Evolutionary conservation across 805 yeast genomes (phyloP), one percentile per base, ranked within the genome.

Genomic region (Soucietia sequanensis): DNA sequence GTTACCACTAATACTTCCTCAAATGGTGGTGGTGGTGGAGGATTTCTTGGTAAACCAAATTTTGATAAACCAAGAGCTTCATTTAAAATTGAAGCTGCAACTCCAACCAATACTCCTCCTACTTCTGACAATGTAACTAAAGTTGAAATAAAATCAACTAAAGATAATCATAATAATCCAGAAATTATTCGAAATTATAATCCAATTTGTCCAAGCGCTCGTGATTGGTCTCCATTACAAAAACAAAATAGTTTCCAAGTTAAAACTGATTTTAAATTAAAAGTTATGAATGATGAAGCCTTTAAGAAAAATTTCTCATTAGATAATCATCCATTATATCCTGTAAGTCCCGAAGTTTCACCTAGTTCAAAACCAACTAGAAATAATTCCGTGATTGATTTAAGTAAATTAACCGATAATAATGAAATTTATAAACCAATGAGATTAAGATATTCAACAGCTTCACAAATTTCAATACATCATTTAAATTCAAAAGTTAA

Each of bases 321-420:
- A 18, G 39, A 48, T 8, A 52, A 55, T 21, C 64, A 52, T 14
- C 74, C 74, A 0, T 23, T 30, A 12, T 50, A 50, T 26, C 70
- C 71, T 4, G 48, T 58, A 6, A 56, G 65, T 29, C 74, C 74
- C 4, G 70, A 64, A 37, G 64, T 67, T 2, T 64, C 70, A 14
- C 74, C 74, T 16, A 56, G 43, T 19, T 60, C 68, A 5, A 66
- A 60, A 35, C 72, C 74, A 5, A 60, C 71, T 9, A 46, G 70
- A 34, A 50, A 56, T 31, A 68, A 68, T 38, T 63, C 70, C 5
- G 64, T 66, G 11, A 60, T 68, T 16, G 70, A 68, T 41, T 52
- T 68, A 31, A 46, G 61, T 18, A 65, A 65, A 36, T 42, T 67
- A 23, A 33, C 47, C 11, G 54, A 55, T 22, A 59, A 62, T 40